Percentiles rank a stretch among this genome's conserved stretches.
Conservation (phyloP, 371 early-diverging fungal species). For the Mortierella sp. region DNA sequence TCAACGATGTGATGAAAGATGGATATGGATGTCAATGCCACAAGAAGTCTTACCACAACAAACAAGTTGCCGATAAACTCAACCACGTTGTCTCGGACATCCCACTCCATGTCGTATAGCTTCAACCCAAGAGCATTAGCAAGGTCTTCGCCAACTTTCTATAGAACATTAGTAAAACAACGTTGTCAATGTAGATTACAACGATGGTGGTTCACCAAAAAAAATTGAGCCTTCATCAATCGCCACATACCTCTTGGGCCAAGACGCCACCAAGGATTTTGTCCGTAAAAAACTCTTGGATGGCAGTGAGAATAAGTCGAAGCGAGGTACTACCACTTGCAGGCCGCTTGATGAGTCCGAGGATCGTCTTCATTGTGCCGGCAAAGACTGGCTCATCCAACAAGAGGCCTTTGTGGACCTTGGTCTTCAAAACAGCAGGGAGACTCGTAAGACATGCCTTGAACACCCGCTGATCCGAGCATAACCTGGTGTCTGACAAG, state of each 20-base stretch:
- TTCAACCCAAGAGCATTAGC: conserved; percentile 61
- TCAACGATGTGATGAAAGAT: not conserved
- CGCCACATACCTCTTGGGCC: conserved; percentile 40
- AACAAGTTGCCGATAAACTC: conserved; percentile 70
- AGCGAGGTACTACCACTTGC: conserved; percentile 60
- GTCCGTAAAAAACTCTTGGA: conserved; percentile 62
- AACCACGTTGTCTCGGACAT: conserved; percentile 70
- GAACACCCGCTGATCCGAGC: conserved; percentile 65
- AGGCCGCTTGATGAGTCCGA: conserved; percentile 56
- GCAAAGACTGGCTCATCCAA: conserved; percentile 47
- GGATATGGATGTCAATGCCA: not conserved
- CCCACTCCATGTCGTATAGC: conserved; percentile 70
- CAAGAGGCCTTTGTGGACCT: conserved; percentile 46
- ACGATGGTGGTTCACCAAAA: not conserved
- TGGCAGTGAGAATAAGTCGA: conserved; percentile 60
- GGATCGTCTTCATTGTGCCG: conserved; percentile 58
- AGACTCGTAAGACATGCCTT: conserved; percentile 61
- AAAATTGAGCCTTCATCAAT: not conserved
- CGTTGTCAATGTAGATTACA: not conserved
- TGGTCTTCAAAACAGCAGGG: conserved; percentile 55
- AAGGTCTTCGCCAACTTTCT: conserved; percentile 50
- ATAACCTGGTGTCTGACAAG: conserved; percentile 44
- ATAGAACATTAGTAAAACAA: conserved; percentile 8
- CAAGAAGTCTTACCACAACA: conserved; percentile 32
- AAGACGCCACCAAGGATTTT: conserved; percentile 55